A percentile compares a stretch with the other conserved stretches of the same genome.
Evolutionary conservation across 192 early-diverging fungal genomes (phyloP).

Genomic region (Podila epicladia): DNA sequence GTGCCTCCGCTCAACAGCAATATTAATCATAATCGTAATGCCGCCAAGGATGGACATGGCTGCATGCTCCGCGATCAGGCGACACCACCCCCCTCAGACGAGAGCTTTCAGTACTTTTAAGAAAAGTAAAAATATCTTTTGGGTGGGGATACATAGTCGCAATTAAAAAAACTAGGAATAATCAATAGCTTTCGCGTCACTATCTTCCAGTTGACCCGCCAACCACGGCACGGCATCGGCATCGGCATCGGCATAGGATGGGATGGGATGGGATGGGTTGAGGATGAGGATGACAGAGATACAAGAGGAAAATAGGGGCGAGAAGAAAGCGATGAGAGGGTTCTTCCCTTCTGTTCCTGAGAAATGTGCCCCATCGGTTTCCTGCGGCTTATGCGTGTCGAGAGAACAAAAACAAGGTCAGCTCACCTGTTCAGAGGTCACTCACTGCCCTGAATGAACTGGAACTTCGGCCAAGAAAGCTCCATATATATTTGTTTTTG

Average conservation of each 20-base stretch:
- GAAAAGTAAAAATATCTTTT: not conserved
- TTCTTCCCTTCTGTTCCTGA: not conserved
- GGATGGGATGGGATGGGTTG: not conserved
- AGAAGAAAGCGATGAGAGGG: not conserved
- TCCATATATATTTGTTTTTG: not conserved
- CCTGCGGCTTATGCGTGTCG: no score
- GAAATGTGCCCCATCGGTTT: not conserved
- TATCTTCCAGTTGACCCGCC: not conserved
- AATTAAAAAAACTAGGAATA: not conserved
- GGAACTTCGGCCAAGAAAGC: no score
- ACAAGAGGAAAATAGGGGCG: not conserved
- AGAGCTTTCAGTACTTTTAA: slow-evolving; percentile 26
- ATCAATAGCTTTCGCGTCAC: no score
- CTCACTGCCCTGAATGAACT: no score
- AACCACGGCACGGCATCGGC: not conserved
- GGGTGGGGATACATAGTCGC: not conserved
- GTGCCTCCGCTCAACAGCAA: not conserved
- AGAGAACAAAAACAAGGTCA: no score
- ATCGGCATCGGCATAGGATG: not conserved
- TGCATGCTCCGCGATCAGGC: slow-evolving; percentile 3
- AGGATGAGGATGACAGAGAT: not conserved
- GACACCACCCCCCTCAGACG: not conserved
- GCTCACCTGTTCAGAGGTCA: no score
- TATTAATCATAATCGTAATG: no score
- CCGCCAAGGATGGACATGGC: no score